A percentile compares a stretch with the other conserved stretches of the same genome.
These are phyloP conservation scores for Lonicera japonica DNA, from an alignment of 129 eudicot genomes.

Conservation along the genomic window DNA sequence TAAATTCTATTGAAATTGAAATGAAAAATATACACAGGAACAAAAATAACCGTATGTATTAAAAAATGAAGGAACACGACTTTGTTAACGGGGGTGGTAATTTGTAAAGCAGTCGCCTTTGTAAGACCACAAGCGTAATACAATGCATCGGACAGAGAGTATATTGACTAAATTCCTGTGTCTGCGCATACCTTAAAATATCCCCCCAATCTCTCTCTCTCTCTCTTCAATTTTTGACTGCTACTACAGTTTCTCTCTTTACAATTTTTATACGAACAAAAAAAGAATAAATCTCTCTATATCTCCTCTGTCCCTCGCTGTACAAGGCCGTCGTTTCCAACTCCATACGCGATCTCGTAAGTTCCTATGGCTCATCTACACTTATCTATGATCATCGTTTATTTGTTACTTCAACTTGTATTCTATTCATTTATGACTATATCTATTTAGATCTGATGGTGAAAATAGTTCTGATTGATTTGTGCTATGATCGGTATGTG, in stretches of 20 bases:
- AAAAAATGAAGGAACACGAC: too few relatives aligned
- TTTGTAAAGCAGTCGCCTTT: too few relatives aligned
- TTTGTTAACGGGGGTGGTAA: too few relatives aligned
- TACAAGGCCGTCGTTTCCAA: background rate
- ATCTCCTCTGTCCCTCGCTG: slow-evolving; percentile 2
- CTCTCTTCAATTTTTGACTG: background rate
- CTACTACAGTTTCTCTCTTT: background rate
- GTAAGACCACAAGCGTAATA: too few relatives aligned
- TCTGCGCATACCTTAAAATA: slow-evolving; percentile 21
- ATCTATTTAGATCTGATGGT: background rate
- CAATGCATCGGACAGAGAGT: too few relatives aligned
- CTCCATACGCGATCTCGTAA: background rate
- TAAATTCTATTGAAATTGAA: too few relatives aligned
- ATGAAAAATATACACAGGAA: too few relatives aligned
- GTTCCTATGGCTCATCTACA: background rate
- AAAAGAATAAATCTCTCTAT: background rate
- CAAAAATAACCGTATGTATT: too few relatives aligned
- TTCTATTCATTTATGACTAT: background rate
- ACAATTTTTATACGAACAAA: too few relatives aligned
- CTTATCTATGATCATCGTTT: background rate
- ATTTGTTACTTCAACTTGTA: background rate
- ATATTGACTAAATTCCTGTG: slow-evolving; percentile 2
- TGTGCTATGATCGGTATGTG: background rate
- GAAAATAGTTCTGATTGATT: background rate
- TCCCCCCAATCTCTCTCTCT: slow-evolving; percentile 3